Evolutionary conservation across 345 rosid species (phyloP), one percentile per base, ranked within the genome.

Genomic region (Syzygium jambos): DNA sequence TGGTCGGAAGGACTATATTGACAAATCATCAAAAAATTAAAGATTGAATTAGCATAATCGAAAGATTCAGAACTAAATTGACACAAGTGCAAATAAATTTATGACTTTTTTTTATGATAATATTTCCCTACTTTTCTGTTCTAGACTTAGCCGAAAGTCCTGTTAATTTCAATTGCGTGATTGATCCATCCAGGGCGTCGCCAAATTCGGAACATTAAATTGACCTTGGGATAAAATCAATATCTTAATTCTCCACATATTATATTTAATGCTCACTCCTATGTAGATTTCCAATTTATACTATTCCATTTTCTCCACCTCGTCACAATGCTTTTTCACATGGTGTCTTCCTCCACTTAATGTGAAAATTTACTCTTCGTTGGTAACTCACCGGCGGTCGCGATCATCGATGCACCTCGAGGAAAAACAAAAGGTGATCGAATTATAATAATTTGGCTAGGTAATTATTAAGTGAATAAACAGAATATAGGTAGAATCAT

Each of bases 341-440:
- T 29, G 78, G 15, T 30, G 78, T 17, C 78, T 15, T 2, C 41
- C 41, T 65, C 11, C 13, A 1, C 6, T 9, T 19, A 17, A 17
- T 2, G 0, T 0, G 25, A 34, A 4, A 16, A 34, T 34, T 34
- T 17, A 73, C 80, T 34, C 23, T 34, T 17, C 34, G 9, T 17
- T 0, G 3, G 46, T 17, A 1, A 13, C 17, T 73, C 46, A 17
- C 2, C 9, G 10, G 12, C 6, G 5, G 13, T 5, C 5, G 25
- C 9, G 80, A 34, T 34, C 13, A 9, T 38, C 0, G 14, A 73
- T 73, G 80, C 38, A 73, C 23, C 80, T 73, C 4, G 0, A 17
- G 1, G 6, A 17, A 34, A 7, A 54, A 22, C 0, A 65, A 30
- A 19, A 54, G 25, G 4, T 7, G 13, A 4, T 34, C 0, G 7